Base-by-base conservation (phyloP, 1,139 yeast species). In the Torulaspora pretoriensis region DNA sequence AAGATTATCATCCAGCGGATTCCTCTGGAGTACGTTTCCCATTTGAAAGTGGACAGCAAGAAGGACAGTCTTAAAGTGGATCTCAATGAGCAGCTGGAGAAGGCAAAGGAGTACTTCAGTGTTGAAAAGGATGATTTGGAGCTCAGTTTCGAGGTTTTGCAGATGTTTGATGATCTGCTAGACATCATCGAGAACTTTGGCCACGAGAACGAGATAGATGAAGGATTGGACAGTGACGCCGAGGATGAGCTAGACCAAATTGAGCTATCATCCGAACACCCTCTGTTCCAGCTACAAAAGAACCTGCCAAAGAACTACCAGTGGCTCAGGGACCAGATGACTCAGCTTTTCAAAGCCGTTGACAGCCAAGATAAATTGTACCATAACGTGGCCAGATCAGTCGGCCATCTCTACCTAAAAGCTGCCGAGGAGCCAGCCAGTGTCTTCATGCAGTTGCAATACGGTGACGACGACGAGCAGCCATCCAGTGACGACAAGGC, bases 141-240 rank as follows among this genome's bases (percentile, higher is more conserved):
- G 16, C 44, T 57, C 63, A 62, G 70, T 38, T 73, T 75, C 48
- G 80, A 77, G 50, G 69, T 76, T 23, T 71, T 80, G 50, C 75
- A 74, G 45, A 72, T 76, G 8, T 64, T 81, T 38, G 86, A 83
- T 57, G 90, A 81, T 60, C 64, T 83, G 49, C 65, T 83, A 36
- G 88, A 83, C 47, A 75, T 81, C 50, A 71, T 80, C 16, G 82
- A 78, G 47, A 79, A 80, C 53, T 83, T 81, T 53, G 87, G 87
- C 8, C 70, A 69, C 36, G 73, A 72, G 25, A 69, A 70, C 12
- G 70, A 68, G 16, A 60, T 68, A 37, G 74, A 71, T 33, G 84
- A 78, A 43, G 78, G 74, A 13, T 54, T 73, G 28, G 80, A 74
- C 49, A 72, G 77, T 53, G 80, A 74, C 42, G 67, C 65, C 14